phyloP scores from a whole-genome alignment of 1,139 yeast species.

The Saccharomyces hybrid region DNA sequence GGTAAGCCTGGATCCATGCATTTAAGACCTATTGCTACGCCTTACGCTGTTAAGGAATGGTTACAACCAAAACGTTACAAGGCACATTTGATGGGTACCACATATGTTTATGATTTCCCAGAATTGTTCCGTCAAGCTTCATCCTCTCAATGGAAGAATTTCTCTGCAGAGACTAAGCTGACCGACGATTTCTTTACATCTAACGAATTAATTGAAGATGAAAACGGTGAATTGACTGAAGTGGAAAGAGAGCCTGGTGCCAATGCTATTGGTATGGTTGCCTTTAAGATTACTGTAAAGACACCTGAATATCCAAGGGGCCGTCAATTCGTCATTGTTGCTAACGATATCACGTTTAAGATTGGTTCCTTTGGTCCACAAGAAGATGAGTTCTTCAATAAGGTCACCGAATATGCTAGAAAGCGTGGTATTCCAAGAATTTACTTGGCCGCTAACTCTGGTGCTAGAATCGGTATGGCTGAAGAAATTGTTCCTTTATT shows the following conservation, averaged over 20 bases:
- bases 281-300: constrained; percentile 82
- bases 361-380: constrained; percentile 99
- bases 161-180: constrained; percentile 45
- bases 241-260: constrained; percentile 95
- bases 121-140: constrained; percentile 95
- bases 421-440: constrained; percentile 88
- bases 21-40: constrained; percentile 88
- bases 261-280: constrained; percentile 94
- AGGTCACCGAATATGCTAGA: constrained; percentile 88
- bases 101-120: constrained; percentile 97
- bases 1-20: constrained; percentile 97
- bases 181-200: constrained; percentile 76
- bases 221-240: constrained; percentile 75
- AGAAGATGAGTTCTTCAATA: constrained; percentile 85
- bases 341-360: constrained; percentile 94
- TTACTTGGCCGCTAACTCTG: constrained; percentile 94
- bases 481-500: constrained; percentile 86
- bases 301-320: constrained; percentile 98
- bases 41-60: constrained; percentile 96
- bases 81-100: constrained; percentile 97
- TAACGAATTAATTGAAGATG: constrained; percentile 73
- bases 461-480: constrained; percentile 97
- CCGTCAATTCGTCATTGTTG: constrained; percentile 84
- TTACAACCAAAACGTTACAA: constrained; percentile 97
- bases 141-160: constrained; percentile 72